A percentile compares a stretch with the other conserved stretches of the same genome.
Evolutionary conservation across 2,329 filamentous ascomycete species (phyloP).

Genomic region (Botrytis tulipae): DNA sequence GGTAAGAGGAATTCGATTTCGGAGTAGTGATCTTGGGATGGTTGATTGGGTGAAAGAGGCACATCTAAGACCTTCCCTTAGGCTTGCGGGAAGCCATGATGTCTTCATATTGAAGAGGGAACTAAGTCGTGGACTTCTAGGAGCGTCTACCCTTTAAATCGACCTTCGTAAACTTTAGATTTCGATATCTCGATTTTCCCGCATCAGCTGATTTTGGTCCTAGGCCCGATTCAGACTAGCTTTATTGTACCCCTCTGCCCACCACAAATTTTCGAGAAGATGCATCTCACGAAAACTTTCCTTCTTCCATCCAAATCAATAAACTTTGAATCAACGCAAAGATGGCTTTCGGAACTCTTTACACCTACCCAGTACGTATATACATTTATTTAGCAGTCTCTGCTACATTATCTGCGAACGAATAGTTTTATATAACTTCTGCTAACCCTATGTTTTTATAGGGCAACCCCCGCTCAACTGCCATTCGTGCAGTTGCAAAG

Average conservation of each 20-base stretch:
- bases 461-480: conserved; percentile 86
- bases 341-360: conserved; percentile 98
- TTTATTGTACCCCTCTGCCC: not conserved
- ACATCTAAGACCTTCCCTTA: conserved; percentile 34
- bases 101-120: conserved; percentile 36
- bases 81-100: conserved; percentile 34
- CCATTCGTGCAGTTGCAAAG: conserved; percentile 92
- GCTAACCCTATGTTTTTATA: conserved; percentile 43
- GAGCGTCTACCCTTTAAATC: conserved; percentile 7
- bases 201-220: conserved; percentile 2
- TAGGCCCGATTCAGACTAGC: conserved; percentile 14
- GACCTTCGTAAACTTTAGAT: conserved; percentile 9
- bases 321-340: conserved; percentile 32
- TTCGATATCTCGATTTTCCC: conserved; percentile 16
- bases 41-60: conserved; percentile 25
- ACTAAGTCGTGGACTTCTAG: conserved; percentile 2
- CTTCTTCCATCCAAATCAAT: conserved; percentile 16
- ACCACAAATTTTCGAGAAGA: conserved; percentile 19
- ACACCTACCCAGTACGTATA: conserved; percentile 70
- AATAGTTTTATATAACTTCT: not conserved
- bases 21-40: conserved; percentile 19
- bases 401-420: not conserved
- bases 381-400: not conserved
- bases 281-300: conserved; percentile 19
- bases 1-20: conserved; percentile 23